Evolutionary conservation across 345 rosid genomes (phyloP).

Genomic region (Salix brachista): DNA sequence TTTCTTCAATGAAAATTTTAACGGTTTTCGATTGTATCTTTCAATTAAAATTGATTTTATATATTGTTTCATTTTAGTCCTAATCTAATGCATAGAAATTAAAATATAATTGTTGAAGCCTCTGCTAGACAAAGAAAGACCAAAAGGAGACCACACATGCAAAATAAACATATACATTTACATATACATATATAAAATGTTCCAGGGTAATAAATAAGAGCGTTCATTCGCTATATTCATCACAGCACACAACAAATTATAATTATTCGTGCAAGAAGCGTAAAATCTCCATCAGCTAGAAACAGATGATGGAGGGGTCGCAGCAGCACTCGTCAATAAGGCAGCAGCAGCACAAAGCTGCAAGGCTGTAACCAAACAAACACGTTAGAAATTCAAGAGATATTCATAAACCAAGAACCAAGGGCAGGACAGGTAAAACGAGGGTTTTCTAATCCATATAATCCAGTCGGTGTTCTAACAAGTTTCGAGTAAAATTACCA

Average conservation of each 20-base stretch:
- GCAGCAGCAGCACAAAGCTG: conserved; percentile 68
- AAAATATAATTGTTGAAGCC: not conserved
- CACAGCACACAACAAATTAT: not conserved
- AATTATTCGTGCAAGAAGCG: not conserved
- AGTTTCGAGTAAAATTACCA: conserved; percentile 20
- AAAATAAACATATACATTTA: no score
- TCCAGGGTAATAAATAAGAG: not conserved
- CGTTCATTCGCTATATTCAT: not conserved
- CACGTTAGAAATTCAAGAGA: not conserved
- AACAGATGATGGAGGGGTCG: conserved; percentile 51
- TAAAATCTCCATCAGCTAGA: conserved; percentile 3
- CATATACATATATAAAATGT: no score
- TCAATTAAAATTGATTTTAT: no score
- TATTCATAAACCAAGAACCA: not conserved
- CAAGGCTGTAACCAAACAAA: conserved; percentile 36
- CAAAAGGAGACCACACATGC: not conserved
- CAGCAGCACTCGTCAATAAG: conserved; percentile 74
- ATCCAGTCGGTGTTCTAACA: not conserved
- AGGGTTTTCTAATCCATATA: not conserved
- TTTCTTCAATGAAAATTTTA: no score
- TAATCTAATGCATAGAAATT: no score
- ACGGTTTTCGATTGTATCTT: no score
- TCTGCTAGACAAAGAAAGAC: not conserved
- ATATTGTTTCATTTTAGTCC: no score
- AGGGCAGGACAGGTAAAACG: not conserved